Conservation (phyloP, 257 asterid species). For the Marsdenia floribunda region DNA sequence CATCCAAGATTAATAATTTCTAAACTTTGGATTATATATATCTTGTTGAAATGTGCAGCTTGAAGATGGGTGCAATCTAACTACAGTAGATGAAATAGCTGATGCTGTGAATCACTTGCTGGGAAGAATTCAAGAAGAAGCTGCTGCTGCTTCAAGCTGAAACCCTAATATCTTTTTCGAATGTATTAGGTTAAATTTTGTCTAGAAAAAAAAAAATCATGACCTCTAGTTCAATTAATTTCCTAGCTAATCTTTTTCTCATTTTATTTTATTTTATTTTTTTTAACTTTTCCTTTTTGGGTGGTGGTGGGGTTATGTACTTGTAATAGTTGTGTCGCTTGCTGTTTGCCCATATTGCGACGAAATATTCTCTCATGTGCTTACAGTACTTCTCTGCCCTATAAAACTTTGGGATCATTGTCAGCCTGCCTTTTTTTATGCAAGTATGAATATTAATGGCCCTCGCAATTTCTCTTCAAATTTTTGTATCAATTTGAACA, state of each 20-base stretch:
- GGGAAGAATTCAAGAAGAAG: conserved; percentile 34
- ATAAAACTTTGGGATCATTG: conserved; percentile 10
- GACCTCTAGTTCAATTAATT: not conserved
- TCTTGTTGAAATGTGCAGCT: conserved; percentile 20
- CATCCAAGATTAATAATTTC: no score
- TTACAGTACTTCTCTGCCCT: conserved; percentile 3
- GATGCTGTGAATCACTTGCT: conserved; percentile 41
- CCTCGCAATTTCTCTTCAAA: not conserved
- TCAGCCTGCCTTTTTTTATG: conserved; percentile 7
- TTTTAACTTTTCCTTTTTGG: not conserved
- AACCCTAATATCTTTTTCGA: conserved; percentile 4
- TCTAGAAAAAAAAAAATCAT: not conserved
- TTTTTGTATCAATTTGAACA: not conserved
- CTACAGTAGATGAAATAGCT: conserved; percentile 42
- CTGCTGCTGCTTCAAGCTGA: conserved; percentile 15
- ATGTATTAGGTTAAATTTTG: conserved; percentile 3
- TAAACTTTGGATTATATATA: no score
- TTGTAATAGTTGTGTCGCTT: conserved; percentile 21
- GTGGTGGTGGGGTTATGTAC: not conserved
- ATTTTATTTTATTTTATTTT: not conserved
- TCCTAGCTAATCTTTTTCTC: not conserved
- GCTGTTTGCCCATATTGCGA: conserved; percentile 17
- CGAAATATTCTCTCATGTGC: conserved; percentile 23
- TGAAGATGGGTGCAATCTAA: conserved; percentile 46
- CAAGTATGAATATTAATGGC: conserved; percentile 3